These are phyloP conservation scores for Neodidymelliopsis sp. DNA, from an alignment of 2,329 filamentous ascomycete species.

Conservation along the genomic window DNA sequence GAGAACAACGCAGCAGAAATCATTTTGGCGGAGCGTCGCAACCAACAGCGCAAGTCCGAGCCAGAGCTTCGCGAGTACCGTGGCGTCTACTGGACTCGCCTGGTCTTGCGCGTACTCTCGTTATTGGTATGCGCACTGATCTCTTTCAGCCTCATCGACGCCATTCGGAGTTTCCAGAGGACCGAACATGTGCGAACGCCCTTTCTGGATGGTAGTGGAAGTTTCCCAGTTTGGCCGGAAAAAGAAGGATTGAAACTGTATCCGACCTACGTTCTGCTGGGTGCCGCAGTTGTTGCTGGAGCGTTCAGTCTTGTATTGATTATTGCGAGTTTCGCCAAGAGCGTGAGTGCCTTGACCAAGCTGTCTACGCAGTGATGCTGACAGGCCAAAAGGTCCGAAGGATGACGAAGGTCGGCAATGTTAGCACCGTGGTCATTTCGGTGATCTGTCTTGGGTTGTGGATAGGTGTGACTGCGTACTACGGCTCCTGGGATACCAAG, in stretches of 20 bases:
- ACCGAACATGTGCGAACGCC: conserved; percentile 22
- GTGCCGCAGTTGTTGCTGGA: conserved; percentile 19
- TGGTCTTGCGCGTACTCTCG: conserved; percentile 23
- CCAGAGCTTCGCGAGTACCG: conserved; percentile 21
- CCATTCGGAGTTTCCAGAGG: conserved; percentile 14
- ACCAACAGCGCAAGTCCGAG: conserved; percentile 12
- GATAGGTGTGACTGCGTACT: conserved; percentile 27
- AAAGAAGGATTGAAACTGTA: conserved; percentile 22
- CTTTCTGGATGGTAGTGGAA: conserved; percentile 26
- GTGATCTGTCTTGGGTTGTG: conserved; percentile 23
- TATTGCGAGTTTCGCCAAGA: conserved; percentile 25
- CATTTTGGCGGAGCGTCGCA: conserved; percentile 16
- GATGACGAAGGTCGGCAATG: conserved; percentile 29
- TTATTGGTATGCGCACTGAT: conserved; percentile 18
- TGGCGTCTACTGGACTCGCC: conserved; percentile 20
- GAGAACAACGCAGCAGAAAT: conserved; percentile 20
- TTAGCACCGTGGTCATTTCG: conserved; percentile 25
- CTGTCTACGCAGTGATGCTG: not conserved
- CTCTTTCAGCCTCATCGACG: conserved; percentile 16
- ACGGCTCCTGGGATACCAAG: conserved; percentile 29
- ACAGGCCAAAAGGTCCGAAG: conserved; percentile 19
- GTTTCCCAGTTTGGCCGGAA: conserved; percentile 27
- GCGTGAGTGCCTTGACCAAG: conserved; percentile 10
- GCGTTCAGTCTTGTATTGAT: conserved; percentile 22
- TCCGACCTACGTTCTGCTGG: conserved; percentile 24